Percentiles rank a stretch among this genome's conserved stretches.
phyloP scores from a whole-genome alignment of 1,284 basidiomycete species.

The Omphalotus olearius region DNA sequence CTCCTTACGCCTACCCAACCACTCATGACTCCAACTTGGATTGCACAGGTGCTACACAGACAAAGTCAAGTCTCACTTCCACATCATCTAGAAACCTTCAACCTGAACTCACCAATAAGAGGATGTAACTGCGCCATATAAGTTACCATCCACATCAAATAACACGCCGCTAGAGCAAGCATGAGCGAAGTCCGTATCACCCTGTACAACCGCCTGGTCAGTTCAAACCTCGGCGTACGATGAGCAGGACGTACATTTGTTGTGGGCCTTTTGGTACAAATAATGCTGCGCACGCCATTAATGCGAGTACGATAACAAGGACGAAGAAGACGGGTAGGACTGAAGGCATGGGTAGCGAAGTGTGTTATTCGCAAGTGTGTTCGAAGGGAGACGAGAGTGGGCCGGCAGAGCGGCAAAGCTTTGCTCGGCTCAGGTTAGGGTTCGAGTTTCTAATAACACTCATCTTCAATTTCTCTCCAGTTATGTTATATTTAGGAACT shows the following conservation, averaged over 20 bases:
- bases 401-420: too few species aligned
- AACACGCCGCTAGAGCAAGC: slow-evolving; percentile 77
- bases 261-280: slow-evolving; percentile 81
- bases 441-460: too few species aligned
- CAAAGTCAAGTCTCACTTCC: neutral
- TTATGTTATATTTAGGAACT: too few species aligned
- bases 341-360: slow-evolving; percentile 8
- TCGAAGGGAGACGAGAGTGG: too few species aligned
- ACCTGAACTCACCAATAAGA: slow-evolving; percentile 62
- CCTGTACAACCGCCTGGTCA: slow-evolving; percentile 36
- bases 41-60: too few species aligned
- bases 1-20: neutral
- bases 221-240: too few species aligned
- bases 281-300: slow-evolving; percentile 66
- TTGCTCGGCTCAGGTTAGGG: too few species aligned
- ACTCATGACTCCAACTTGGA: too few species aligned
- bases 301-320: slow-evolving; percentile 51
- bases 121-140: slow-evolving; percentile 91
- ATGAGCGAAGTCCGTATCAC: slow-evolving; percentile 76
- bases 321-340: slow-evolving; percentile 26
- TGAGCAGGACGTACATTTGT: slow-evolving; percentile 81
- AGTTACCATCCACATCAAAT: slow-evolving; percentile 93
- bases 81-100: neutral
- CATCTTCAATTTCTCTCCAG: too few species aligned
- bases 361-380: too few species aligned